These are phyloP conservation scores for Diaporthe citri DNA, from an alignment of 2,329 filamentous ascomycete genomes.

Conservation along the genomic window DNA sequence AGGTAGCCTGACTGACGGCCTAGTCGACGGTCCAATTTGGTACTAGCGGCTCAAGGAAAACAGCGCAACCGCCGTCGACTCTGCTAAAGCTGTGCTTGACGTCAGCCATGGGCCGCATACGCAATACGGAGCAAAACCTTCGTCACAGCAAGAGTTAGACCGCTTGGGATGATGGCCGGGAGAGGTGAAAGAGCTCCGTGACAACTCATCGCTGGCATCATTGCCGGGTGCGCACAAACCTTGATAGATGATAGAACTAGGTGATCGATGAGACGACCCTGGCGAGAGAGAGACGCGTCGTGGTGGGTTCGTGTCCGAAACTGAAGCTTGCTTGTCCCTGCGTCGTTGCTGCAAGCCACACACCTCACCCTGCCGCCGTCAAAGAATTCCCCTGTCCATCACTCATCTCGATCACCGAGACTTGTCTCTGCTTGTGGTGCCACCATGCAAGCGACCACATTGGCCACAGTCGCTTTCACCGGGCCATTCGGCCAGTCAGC, in stretches of 20 bases:
- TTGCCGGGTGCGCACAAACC: background rate
- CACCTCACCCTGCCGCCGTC: slow-evolving; percentile 31
- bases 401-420: slow-evolving; percentile 24
- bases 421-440: slow-evolving; percentile 5
- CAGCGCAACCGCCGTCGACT: slow-evolving; percentile 26
- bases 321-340: slow-evolving; percentile 23
- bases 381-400: slow-evolving; percentile 10
- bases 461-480: background rate
- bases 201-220: slow-evolving; percentile 25
- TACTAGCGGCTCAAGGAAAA: slow-evolving; percentile 9
- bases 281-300: background rate
- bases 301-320: slow-evolving; percentile 23
- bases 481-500: background rate
- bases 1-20: background rate
- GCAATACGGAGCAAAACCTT: slow-evolving; percentile 9
- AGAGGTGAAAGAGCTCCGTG: background rate
- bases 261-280: background rate
- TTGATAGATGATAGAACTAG: background rate
- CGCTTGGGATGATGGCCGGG: background rate
- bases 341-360: slow-evolving; percentile 28
- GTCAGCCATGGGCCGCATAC: slow-evolving; percentile 30
- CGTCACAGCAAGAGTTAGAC: background rate
- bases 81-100: slow-evolving; percentile 23
- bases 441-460: background rate
- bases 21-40: background rate